Evolutionary conservation across 1,139 yeast genomes (phyloP), one percentile per base, ranked within the genome.

Genomic region (Yamadazyma friedrichii): DNA sequence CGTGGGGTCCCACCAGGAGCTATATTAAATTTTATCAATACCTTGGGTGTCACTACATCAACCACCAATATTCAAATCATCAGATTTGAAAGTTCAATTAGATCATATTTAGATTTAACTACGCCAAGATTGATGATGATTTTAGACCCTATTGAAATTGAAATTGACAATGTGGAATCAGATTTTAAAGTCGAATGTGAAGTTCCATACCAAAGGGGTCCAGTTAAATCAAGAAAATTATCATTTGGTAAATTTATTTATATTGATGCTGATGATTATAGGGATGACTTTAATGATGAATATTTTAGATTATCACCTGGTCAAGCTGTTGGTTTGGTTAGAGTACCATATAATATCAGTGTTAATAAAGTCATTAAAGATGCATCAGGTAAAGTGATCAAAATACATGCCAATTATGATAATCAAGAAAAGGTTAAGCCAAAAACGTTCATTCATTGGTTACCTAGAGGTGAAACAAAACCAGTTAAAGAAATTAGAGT

Each of bases 1-100:
- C 87, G 99, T 62, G 99, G 99, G 69, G 84, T 94, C 8, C 98
- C 99, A 50, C 98, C 99, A n/a, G 98, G 98, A 29, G 97, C 98
- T 20, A 88, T 94, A 59, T 75, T 94, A 55, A 79, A 89, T 31
- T 94, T 94, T 62, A 87, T 94, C 56, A 88, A 91, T 60, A 94
- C 96, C 36, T 77, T 94, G 52, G 99, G 99, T 55, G 98, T 94
- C 42, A 94, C 98, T 37, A 93, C 98, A 1, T 77, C 91, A 38
- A 85, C 91, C 33, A 84, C 96, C 36, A 89, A 88, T 58, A 94
- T 94, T 60, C 97, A 93, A 71, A 85, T 80, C 17, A 78, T 80
- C 9, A 78, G 98, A 62, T 89, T 94, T 58, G 99, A 94, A 59
- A 80, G 84, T 58, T 83, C 97, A 1, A 82, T 94, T 44, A 82